These are phyloP conservation scores for Microcyclosporella mali DNA, from an alignment of 2,329 filamentous ascomycete genomes.

Conservation along the genomic window DNA sequence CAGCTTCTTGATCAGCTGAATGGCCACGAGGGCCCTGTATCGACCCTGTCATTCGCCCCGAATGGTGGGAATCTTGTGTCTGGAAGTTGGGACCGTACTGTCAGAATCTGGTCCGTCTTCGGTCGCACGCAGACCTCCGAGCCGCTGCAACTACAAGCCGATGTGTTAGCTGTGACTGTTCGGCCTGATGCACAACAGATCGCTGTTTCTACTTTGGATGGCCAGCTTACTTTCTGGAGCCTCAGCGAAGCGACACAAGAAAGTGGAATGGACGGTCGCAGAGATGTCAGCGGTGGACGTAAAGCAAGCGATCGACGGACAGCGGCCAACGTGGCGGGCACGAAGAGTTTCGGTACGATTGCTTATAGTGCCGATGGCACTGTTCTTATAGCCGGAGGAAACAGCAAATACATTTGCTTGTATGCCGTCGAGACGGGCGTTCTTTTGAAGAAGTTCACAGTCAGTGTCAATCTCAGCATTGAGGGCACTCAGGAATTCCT, in stretches of 20 bases:
- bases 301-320: slow-evolving; percentile 82
- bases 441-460: slow-evolving; percentile 88
- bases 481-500: slow-evolving; percentile 96
- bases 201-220: slow-evolving; percentile 86
- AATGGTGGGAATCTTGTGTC: slow-evolving; percentile 79
- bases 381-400: slow-evolving; percentile 83
- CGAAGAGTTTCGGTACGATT: slow-evolving; percentile 83
- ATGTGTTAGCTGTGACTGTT: slow-evolving; percentile 79
- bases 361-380: slow-evolving; percentile 88
- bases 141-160: slow-evolving; percentile 83
- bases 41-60: slow-evolving; percentile 78
- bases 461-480: slow-evolving; percentile 90
- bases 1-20: slow-evolving; percentile 85
- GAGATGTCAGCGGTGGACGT: slow-evolving; percentile 88
- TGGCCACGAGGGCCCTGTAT: slow-evolving; percentile 91
- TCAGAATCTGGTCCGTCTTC: slow-evolving; percentile 94
- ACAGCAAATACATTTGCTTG: slow-evolving; percentile 97
- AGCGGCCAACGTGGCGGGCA: slow-evolving; percentile 82
- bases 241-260: slow-evolving; percentile 82
- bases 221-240: slow-evolving; percentile 92
- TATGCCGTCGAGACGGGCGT: slow-evolving; percentile 94
- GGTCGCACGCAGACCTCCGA: slow-evolving; percentile 90
- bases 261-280: slow-evolving; percentile 77
- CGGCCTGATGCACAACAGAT: slow-evolving; percentile 87
- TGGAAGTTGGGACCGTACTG: slow-evolving; percentile 94